Evolutionary conservation across 192 early-diverging fungal species (phyloP), one percentile per base, ranked within the genome.

Genomic region (Linnemannia zychae): DNA sequence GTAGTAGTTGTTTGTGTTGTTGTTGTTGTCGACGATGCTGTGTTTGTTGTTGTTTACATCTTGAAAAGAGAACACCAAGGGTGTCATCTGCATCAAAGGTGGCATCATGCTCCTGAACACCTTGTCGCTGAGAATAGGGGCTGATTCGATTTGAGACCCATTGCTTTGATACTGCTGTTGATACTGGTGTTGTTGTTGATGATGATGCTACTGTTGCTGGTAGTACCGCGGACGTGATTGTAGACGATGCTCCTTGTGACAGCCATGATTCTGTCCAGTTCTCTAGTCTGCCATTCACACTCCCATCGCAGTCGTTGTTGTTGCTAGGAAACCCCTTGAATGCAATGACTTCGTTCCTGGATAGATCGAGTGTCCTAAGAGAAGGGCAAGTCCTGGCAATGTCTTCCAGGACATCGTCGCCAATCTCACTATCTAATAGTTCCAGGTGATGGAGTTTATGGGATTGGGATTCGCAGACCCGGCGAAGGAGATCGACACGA

Each of bases 341-440:
- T n/a, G 72, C 71, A 13, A 84, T 44, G 7, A 71, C 37, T 57
- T 84, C 82, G 57, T 84, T 84, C 68, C 77, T 66, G 5, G 82
- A 84, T 40, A 84, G 60, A 73, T 84, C 82, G 4, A 84, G 20
- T 12, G 82, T 67, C 31, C 22, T 75, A 7, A 84, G 48, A 6
- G 44, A n/a, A 28, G 72, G 68, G 52, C 82, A 84, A 12, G 76
- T 15, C n/a, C 71, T 66, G 1, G 72, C 73, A n/a, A 84, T 75
- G 13, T 66, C 38, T 15, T 17, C 16, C 17, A 84, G 48, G 11
- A 67, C 46, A 0, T 31, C 24, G 52, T 79, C 82, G n/a, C 75
- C 82, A 18, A 84, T 66, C 4, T 84, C 82, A 48, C 82, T 79
- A 38, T 84, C 77, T 40, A 84, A 67, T 7, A 84, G 68, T 7